Percentiles rank a stretch among this genome's conserved stretches.
Conservation (phyloP, 2,329 filamentous ascomycete species). For the Furcasterigmium furcatum region DNA sequence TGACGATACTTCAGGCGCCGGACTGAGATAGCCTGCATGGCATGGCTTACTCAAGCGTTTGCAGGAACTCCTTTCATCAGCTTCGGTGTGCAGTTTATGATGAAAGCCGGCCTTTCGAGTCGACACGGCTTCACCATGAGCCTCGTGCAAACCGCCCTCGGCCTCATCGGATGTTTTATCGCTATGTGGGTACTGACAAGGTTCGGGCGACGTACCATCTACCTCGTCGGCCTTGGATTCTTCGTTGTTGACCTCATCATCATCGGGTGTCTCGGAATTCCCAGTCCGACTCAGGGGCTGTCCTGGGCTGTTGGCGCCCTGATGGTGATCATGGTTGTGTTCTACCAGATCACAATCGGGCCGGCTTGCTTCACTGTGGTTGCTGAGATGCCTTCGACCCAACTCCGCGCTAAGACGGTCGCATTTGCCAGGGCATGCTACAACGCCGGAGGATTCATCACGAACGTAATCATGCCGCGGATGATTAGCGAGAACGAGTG, state of each 20-base stretch:
- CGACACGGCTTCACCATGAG: slow-evolving; percentile 28
- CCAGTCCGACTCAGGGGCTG: slow-evolving; percentile 4
- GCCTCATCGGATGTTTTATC: slow-evolving; percentile 36
- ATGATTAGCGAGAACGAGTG: slow-evolving; percentile 14
- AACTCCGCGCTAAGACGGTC: slow-evolving; percentile 41
- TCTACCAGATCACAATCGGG: slow-evolving; percentile 21
- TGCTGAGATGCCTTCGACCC: slow-evolving; percentile 39
- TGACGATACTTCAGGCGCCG: slow-evolving; percentile 26
- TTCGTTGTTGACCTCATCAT: slow-evolving; percentile 32
- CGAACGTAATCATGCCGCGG: slow-evolving; percentile 14
- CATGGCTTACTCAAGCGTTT: slow-evolving; percentile 21
- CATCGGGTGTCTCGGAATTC: slow-evolving; percentile 28
- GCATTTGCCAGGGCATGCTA: slow-evolving; percentile 38
- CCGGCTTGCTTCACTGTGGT: slow-evolving; percentile 40
- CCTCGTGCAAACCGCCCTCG: slow-evolving; percentile 36
- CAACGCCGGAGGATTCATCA: slow-evolving; percentile 36
- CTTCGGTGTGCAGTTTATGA: slow-evolving; percentile 9
- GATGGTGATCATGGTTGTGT: background rate
- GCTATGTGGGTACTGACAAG: slow-evolving; percentile 34
- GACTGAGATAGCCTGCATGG: slow-evolving; percentile 22
- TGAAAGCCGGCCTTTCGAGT: slow-evolving; percentile 19
- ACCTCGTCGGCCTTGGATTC: slow-evolving; percentile 31
- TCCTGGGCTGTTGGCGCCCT: slow-evolving; percentile 28
- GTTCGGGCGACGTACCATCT: slow-evolving; percentile 34
- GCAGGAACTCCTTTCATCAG: slow-evolving; percentile 15